Evolutionary conservation across 2,329 filamentous ascomycete species (phyloP), one percentile per base, ranked within the genome.

Genomic region (Cytospora schulzeri): DNA sequence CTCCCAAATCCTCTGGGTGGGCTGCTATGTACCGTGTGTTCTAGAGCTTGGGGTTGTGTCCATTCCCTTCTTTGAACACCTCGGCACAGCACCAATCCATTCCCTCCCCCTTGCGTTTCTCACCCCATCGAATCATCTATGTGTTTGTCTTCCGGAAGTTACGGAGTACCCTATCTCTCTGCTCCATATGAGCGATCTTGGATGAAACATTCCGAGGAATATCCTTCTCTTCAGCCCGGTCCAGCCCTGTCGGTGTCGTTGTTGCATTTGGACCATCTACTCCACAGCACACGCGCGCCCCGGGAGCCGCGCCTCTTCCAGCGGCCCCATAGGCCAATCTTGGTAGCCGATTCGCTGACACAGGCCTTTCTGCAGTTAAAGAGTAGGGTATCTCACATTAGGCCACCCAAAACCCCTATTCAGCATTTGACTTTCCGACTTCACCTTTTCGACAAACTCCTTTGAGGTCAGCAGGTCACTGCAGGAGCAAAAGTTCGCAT

Each of bases 381-480:
- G n/a, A n/a, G n/a, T n/a, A 53, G 31, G 38, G 35, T 56, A 62
- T 56, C 55, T 62, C 60, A 65, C 65, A 65, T 60, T 67, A 65
- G 56, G 56, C 59, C 61, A 62, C 53, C 58, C 50, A 51, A 56
- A 57, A 50, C 65, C 65, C 65, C 63, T 65, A 65, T 62, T 65
- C 62, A 53, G 31, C 28, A 45, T 33, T 45, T 24, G 38, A 33
- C 58, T 54, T 60, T 60, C n/a, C 60, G 59, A 57, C 66, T 60
- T 59, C 70, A 68, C 68, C 67, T 68, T 70, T 72, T 72, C 69
- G 70, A 72, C 65, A 75, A 35, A 82, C 85, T 88, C 86, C 87
- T 89, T 89, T 89, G 87, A 90, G 87, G 88, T 88, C 89, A 91
- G 89, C 89, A 85, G 88, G 89, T 81, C 85, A 85, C 90, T 92